Conservation (phyloP, 2,329 filamentous ascomycete genomes). For the Aspergillus alliaceus region DNA sequence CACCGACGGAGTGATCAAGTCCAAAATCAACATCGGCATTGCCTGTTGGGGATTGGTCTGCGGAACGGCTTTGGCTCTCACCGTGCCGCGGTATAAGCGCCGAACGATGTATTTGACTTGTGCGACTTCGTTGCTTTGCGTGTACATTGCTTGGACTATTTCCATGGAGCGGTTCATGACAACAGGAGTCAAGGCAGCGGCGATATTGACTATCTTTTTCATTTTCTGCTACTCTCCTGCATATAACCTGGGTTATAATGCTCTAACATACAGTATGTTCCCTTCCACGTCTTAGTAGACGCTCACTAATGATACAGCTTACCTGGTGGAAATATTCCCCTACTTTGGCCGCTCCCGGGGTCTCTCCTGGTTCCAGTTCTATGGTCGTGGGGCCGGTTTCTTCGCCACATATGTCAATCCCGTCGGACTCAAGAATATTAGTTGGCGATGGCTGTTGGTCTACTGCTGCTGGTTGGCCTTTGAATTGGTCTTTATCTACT, state of each 20-base stretch:
- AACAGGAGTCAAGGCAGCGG: slow-evolving; percentile 39
- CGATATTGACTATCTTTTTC: slow-evolving; percentile 53
- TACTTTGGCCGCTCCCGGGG: slow-evolving; percentile 59
- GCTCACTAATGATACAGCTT: slow-evolving; percentile 26
- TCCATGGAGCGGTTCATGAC: slow-evolving; percentile 39
- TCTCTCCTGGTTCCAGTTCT: slow-evolving; percentile 59
- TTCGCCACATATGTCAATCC: slow-evolving; percentile 52
- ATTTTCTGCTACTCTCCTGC: slow-evolving; percentile 60
- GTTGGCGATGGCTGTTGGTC: slow-evolving; percentile 47
- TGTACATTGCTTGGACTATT: slow-evolving; percentile 59
- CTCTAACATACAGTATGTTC: slow-evolving; percentile 49
- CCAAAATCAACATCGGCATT: slow-evolving; percentile 39
- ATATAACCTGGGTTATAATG: slow-evolving; percentile 68
- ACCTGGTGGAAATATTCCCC: slow-evolving; percentile 61
- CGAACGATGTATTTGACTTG: slow-evolving; percentile 50
- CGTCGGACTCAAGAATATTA: slow-evolving; percentile 43
- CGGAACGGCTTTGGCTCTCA: slow-evolving; percentile 39
- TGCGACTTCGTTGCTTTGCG: slow-evolving; percentile 51
- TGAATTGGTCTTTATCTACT: slow-evolving; percentile 45
- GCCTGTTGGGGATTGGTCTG: slow-evolving; percentile 45
- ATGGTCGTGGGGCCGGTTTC: slow-evolving; percentile 51
- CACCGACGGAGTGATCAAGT: slow-evolving; percentile 36
- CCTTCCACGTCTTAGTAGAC: background rate
- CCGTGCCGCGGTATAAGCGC: slow-evolving; percentile 45
- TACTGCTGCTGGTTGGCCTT: slow-evolving; percentile 46